Evolutionary conservation across 2,329 filamentous ascomycete species (phyloP).

Genomic region (Trichoderma semiorbis): DNA sequence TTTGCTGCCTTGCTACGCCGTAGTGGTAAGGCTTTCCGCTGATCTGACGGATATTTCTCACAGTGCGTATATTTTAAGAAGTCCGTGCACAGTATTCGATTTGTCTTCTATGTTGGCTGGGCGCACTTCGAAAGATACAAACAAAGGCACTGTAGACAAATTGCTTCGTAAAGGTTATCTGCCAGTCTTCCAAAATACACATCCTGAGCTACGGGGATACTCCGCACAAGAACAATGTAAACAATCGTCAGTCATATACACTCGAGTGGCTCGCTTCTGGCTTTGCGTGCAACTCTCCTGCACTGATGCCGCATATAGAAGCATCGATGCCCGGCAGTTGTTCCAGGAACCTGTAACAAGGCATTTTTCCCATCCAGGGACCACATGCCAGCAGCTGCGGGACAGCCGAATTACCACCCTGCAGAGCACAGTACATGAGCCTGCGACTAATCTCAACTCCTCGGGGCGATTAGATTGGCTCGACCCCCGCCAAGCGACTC

Average conservation of each 20-base stretch:
- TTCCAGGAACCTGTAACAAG: conserved; percentile 3
- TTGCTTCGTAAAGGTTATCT: neutral
- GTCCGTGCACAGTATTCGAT: neutral
- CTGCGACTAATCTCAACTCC: neutral
- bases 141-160: neutral
- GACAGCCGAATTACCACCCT: neutral
- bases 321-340: conserved; percentile 9
- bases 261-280: neutral
- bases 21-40: conserved; percentile 10
- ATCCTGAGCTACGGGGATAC: neutral
- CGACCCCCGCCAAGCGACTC: neutral
- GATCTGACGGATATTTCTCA: neutral
- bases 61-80: neutral
- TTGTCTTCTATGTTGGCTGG: neutral
- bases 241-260: neutral
- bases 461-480: neutral
- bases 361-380: neutral
- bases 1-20: neutral
- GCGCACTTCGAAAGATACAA: neutral
- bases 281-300: neutral
- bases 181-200: neutral
- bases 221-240: neutral
- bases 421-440: neutral
- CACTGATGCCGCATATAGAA: conserved; percentile 15
- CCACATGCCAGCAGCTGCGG: conserved; percentile 4